These are phyloP conservation scores for Brasilioporus rufonigricans DNA, from an alignment of 768 basidiomycete species.

Conservation along the genomic window DNA sequence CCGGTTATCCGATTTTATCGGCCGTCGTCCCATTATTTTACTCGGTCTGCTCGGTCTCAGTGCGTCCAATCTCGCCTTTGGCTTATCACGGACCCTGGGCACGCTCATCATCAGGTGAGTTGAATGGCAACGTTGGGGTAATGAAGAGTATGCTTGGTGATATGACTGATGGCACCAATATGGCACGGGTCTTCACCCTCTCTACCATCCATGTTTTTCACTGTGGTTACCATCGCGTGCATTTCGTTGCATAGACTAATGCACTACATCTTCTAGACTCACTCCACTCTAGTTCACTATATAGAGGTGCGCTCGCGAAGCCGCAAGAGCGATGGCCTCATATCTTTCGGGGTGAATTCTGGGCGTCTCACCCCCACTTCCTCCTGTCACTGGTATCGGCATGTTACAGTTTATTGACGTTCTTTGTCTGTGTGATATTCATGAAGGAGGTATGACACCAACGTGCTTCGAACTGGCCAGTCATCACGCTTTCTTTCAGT, in stretches of 20 bases:
- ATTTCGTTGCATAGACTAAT: background rate
- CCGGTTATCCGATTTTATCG: constrained; percentile 55
- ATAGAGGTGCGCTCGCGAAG: constrained; percentile 54
- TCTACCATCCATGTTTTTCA: background rate
- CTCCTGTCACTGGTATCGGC: constrained; percentile 32
- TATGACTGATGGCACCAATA: background rate
- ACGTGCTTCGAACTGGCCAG: background rate
- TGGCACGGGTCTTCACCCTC: background rate
- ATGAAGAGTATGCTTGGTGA: background rate
- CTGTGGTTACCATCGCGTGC: background rate
- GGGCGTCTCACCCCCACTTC: constrained; percentile 37
- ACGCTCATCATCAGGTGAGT: constrained; percentile 51
- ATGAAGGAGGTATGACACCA: constrained; percentile 32
- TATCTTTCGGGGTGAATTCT: constrained; percentile 42
- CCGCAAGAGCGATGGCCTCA: constrained; percentile 55
- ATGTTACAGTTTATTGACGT: constrained; percentile 7
- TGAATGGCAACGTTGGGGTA: constrained; percentile 49
- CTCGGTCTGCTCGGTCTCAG: constrained; percentile 51
- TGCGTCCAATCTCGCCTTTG: constrained; percentile 57
- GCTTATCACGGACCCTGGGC: constrained; percentile 55
- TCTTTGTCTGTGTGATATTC: constrained; percentile 20
- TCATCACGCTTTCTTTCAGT: constrained; percentile 12
- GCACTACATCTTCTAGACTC: background rate
- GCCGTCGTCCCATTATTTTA: constrained; percentile 59
- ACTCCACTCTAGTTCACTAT: constrained; percentile 42